phyloP scores from a whole-genome alignment of 2,329 filamentous ascomycete genomes.

The Aspergillus ruber region DNA sequence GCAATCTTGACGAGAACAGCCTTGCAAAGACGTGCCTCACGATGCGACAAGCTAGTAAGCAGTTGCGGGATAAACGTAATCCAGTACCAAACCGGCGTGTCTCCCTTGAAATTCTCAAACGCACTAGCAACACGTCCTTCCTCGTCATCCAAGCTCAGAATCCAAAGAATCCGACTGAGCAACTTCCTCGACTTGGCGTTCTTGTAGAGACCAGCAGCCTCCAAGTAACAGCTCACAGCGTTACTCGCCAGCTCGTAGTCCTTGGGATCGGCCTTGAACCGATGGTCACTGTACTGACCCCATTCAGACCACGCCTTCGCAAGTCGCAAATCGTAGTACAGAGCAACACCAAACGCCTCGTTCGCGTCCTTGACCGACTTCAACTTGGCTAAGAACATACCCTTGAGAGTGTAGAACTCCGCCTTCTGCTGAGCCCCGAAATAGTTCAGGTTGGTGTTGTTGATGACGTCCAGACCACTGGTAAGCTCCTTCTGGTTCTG shows the following conservation, averaged over 20 bases:
- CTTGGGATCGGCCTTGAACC: conserved; percentile 83
- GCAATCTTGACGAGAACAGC: conserved; percentile 86
- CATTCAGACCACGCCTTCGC: conserved; percentile 99
- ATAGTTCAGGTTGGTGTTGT: conserved; percentile 98
- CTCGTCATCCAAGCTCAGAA: conserved; percentile 85
- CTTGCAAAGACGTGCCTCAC: conserved; percentile 82
- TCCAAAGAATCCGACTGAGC: conserved; percentile 87
- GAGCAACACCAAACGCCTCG: conserved; percentile 84
- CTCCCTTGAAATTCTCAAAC: conserved; percentile 95
- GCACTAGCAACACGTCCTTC: conserved; percentile 76
- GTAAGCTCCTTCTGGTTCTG: conserved; percentile 89
- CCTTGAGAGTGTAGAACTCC: conserved; percentile 98
- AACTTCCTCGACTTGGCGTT: conserved; percentile 93
- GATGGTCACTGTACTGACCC: conserved; percentile 95
- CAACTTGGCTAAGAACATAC: conserved; percentile 96
- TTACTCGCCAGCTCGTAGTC: conserved; percentile 81
- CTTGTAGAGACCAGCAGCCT: conserved; percentile 94
- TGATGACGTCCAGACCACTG: conserved; percentile 93
- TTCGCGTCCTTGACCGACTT: conserved; percentile 86
- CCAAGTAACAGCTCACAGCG: conserved; percentile 90
- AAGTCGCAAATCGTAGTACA: conserved; percentile 92
- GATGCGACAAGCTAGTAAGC: conserved; percentile 81
- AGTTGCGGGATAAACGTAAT: conserved; percentile 98
- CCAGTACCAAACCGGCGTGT: conserved; percentile 99
- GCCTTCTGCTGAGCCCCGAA: conserved; percentile 95